These are phyloP conservation scores for Cryptosporidium parvum DNA, from an alignment of 169 alveolate species.

Conservation along the genomic window DNA sequence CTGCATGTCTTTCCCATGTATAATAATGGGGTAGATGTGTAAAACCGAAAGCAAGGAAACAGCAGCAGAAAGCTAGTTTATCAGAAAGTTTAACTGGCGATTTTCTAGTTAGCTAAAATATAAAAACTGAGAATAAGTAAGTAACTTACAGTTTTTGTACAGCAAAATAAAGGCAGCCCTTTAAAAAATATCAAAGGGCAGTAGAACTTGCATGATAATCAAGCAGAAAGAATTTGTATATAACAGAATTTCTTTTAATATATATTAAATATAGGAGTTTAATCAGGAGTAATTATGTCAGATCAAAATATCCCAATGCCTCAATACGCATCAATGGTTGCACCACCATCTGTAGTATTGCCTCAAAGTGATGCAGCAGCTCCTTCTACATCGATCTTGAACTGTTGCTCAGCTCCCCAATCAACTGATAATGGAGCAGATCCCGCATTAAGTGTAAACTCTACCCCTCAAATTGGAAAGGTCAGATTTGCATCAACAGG, in stretches of 20 bases:
- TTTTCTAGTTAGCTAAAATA: conserved; percentile 6
- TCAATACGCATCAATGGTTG: conserved; percentile 63
- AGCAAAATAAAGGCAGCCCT: background rate
- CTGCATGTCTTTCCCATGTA: conserved; percentile 39
- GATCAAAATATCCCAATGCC: conserved; percentile 37
- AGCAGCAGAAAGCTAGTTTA: conserved; percentile 18
- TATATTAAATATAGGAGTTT: background rate
- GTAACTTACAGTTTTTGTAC: background rate
- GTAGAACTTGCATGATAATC: background rate
- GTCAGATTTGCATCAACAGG: conserved; percentile 70
- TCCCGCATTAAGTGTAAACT: conserved; percentile 64
- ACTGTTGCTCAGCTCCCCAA: conserved; percentile 65
- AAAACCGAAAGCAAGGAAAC: background rate
- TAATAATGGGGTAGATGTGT: conserved; percentile 23
- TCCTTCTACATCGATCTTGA: conserved; percentile 71
- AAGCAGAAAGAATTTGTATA: background rate
- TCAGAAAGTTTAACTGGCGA: background rate
- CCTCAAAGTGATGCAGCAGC: conserved; percentile 74
- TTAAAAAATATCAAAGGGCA: background rate
- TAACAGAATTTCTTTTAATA: background rate
- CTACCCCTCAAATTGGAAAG: conserved; percentile 62
- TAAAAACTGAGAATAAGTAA: background rate
- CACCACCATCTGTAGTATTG: conserved; percentile 75
- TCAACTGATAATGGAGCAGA: conserved; percentile 58
- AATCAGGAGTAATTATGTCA: conserved; percentile 23